Conservation (phyloP, 495 filamentous ascomycete species). For the Aspergillus sparsus region DNA sequence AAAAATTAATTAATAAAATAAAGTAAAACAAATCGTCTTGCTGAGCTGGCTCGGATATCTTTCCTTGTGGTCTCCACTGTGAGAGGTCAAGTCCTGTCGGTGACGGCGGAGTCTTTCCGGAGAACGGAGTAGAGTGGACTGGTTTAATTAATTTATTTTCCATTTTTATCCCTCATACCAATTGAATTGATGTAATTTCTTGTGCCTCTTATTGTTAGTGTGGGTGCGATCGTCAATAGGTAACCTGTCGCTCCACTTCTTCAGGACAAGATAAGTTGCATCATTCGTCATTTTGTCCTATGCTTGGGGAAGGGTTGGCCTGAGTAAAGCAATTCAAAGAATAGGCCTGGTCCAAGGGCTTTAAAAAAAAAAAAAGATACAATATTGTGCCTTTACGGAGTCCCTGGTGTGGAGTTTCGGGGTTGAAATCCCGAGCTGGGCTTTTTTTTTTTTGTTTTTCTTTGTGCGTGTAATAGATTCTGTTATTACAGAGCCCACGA, state of each 20-base stretch:
- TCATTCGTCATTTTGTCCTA: neutral
- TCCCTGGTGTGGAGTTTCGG: neutral
- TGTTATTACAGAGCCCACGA: no score
- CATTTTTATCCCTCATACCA: slow-evolving; percentile 4
- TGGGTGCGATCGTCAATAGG: slow-evolving; percentile 20
- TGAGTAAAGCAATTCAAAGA: no score
- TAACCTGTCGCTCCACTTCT: slow-evolving; percentile 18
- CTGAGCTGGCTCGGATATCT: slow-evolving; percentile 1
- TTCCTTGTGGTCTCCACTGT: neutral
- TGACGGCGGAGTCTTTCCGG: slow-evolving; percentile 1
- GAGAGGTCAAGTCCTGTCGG: neutral
- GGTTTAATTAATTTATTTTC: neutral
- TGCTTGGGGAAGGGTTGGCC: no score
- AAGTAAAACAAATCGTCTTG: neutral
- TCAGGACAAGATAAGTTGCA: neutral
- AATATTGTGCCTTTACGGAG: no score
- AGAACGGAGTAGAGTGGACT: slow-evolving; percentile 4
- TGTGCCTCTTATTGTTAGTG: slow-evolving; percentile 2
- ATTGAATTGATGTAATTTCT: neutral
- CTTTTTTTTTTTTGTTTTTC: no score
- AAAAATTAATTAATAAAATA: neutral
- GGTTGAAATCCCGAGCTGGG: neutral
- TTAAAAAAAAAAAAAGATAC: no score
- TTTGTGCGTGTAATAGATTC: no score
- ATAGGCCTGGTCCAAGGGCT: no score